Percentiles rank a stretch among this genome's conserved stretches.
These are phyloP conservation scores for Lyophyllum shimeji DNA, from an alignment of 768 basidiomycete genomes.

Conservation along the genomic window DNA sequence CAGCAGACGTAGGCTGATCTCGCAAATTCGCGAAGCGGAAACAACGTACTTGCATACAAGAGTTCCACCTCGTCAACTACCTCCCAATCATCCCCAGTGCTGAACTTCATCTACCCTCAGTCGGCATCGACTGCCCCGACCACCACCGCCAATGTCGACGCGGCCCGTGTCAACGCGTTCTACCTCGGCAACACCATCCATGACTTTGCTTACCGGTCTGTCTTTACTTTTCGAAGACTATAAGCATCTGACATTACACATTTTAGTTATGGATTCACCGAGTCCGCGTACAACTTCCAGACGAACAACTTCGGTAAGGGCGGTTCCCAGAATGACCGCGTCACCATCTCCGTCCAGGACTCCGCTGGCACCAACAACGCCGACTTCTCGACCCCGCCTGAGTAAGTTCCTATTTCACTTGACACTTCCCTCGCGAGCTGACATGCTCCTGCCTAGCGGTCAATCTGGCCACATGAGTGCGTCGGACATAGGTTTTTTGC, in stretches of 20 bases:
- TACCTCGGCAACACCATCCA: constrained; percentile 64
- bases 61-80: constrained; percentile 29
- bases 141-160: constrained; percentile 42
- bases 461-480: constrained; percentile 40
- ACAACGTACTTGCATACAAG: constrained; percentile 34
- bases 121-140: constrained; percentile 27
- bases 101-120: constrained; percentile 41
- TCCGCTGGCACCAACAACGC: constrained; percentile 42
- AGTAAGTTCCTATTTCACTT: constrained; percentile 31
- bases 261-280: constrained; percentile 50
- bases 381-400: constrained; percentile 41
- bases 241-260: neutral
- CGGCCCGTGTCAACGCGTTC: constrained; percentile 55
- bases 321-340: constrained; percentile 47
- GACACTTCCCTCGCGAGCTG: neutral
- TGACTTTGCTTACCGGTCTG: constrained; percentile 41
- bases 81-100: constrained; percentile 32
- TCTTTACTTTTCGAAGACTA: neutral
- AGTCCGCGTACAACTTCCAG: constrained; percentile 45
- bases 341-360: constrained; percentile 54
- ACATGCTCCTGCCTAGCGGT: constrained; percentile 20
- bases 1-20: neutral
- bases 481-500: neutral
- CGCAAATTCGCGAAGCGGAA: constrained; percentile 28
- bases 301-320: constrained; percentile 53